Evolutionary conservation across 2,329 filamentous ascomycete species (phyloP), one percentile per base, ranked within the genome.

Genomic region (Coniochaeta sp.): DNA sequence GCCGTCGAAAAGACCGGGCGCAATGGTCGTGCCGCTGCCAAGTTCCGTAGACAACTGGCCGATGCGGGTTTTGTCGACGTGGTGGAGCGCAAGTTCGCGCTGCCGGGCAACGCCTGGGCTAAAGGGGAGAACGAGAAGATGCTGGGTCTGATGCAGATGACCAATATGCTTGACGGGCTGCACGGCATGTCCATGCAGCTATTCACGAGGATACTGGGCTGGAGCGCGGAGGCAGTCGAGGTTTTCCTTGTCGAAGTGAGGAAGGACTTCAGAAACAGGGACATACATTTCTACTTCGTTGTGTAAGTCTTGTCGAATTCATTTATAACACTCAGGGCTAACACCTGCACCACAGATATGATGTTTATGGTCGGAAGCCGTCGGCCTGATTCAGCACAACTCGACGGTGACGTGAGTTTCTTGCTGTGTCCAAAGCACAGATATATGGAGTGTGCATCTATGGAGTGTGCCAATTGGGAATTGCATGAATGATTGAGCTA

Each of bases 101-200:
- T 54, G 36, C 67, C 67, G 8, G 38, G 63, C 12, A 63, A 61
- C 17, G 63, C 65, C 10, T 67, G 65, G 65, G 62, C 63, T 12
- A 63, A 62, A 54, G 65, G 65, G 10, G 57, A 62, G 61, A 59
- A 61, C 12, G 62, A 67, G 57, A 67, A 67, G 61, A 63, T 62
- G 34, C 55, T 68, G 22, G 66, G 63, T 40, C 62, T 61, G 60
- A 66, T 65, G 64, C 61, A 54, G n/a, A 61, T 63, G 54, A 64
- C 65, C 42, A 65, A 69, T 47, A 55, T 69, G 5, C 59, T 63
- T 55, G 64, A 64, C 16, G 65, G 64, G 17, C 61, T 68, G 34
- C 65, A 67, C 38, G 66, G 61, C 17, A 65, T 68, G 47, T 63
- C 63, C 44, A 62, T 65, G 59, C 60, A 61, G 59, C 55, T 67